A percentile compares a stretch with the other conserved stretches of the same genome.
These are phyloP conservation scores for Penicillium cataractarum DNA, from an alignment of 495 filamentous ascomycete species.

Conservation along the genomic window DNA sequence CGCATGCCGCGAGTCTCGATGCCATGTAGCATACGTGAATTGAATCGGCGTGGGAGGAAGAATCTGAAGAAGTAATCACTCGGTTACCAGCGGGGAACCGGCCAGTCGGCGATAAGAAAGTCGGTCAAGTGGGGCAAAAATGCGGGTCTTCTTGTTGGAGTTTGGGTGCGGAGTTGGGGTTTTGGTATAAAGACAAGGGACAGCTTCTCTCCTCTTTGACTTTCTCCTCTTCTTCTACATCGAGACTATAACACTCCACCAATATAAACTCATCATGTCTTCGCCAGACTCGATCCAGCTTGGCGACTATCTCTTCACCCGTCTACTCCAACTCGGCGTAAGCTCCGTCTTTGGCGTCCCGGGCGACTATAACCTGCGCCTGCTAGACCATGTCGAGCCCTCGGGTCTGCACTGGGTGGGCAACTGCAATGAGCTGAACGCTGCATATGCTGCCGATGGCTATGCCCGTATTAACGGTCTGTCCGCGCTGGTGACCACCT, in stretches of 20 bases:
- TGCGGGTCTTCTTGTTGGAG: not conserved
- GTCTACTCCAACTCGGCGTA: conserved; percentile 70
- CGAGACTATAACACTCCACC: not conserved
- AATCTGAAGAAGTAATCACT: not conserved
- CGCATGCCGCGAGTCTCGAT: conserved; percentile 39
- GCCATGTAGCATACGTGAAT: conserved; percentile 18
- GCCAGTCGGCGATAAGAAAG: conserved; percentile 28
- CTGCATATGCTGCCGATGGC: conserved; percentile 82
- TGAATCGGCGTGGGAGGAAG: not conserved
- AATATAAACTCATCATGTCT: conserved; percentile 18
- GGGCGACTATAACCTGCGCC: conserved; percentile 75
- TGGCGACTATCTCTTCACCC: conserved; percentile 67
- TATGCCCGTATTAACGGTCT: conserved; percentile 77
- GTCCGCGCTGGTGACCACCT: conserved; percentile 74
- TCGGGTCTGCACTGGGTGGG: conserved; percentile 74
- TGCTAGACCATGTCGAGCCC: conserved; percentile 67
- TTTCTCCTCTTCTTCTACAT: not conserved
- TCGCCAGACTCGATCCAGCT: conserved; percentile 35
- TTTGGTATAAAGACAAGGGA: not conserved
- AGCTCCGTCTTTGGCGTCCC: conserved; percentile 69
- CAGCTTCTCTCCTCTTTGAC: not conserved
- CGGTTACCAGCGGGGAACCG: conserved; percentile 26
- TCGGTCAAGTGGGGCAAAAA: not conserved
- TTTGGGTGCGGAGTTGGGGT: not conserved
- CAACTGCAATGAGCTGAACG: conserved; percentile 62